phyloP scores from a whole-genome alignment of 495 filamentous ascomycete species.

The Aspergillus biplanus region DNA sequence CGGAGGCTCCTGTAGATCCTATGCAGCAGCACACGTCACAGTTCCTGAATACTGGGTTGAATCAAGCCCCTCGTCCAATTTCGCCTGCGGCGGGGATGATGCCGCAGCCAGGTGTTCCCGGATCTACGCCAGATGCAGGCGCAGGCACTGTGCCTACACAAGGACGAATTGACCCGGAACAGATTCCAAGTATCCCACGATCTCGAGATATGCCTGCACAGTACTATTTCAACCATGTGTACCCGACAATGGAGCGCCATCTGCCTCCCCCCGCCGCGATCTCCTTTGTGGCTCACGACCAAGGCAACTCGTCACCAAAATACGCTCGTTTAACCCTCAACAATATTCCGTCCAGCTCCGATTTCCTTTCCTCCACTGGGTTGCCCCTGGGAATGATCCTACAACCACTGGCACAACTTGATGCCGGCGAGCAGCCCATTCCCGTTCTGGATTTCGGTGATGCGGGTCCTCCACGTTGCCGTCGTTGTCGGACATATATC shows the following conservation, averaged over 20 bases:
- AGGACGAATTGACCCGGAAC: slow-evolving; percentile 84
- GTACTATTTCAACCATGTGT: slow-evolving; percentile 84
- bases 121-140: slow-evolving; percentile 28
- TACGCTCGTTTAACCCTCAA: slow-evolving; percentile 89
- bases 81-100: slow-evolving; percentile 60
- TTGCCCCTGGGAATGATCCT: slow-evolving; percentile 87
- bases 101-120: slow-evolving; percentile 47
- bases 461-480: slow-evolving; percentile 85
- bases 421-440: slow-evolving; percentile 83
- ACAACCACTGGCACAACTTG: slow-evolving; percentile 83
- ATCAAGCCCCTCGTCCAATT: slow-evolving; percentile 50
- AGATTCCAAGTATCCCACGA: slow-evolving; percentile 88
- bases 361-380: slow-evolving; percentile 75
- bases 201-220: slow-evolving; percentile 80
- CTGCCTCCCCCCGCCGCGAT: slow-evolving; percentile 86
- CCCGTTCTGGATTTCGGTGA: slow-evolving; percentile 97
- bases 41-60: slow-evolving; percentile 71
- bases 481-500: slow-evolving; percentile 93
- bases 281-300: slow-evolving; percentile 89
- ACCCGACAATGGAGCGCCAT: slow-evolving; percentile 92
- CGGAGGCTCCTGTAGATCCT: slow-evolving; percentile 53
- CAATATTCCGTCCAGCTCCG: slow-evolving; percentile 82
- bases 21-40: slow-evolving; percentile 58
- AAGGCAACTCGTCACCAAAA: slow-evolving; percentile 96
- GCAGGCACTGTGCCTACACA: slow-evolving; percentile 60